Evolutionary conservation across 1,284 basidiomycete species (phyloP).

Genomic region (Laetiporus sulphureus): DNA sequence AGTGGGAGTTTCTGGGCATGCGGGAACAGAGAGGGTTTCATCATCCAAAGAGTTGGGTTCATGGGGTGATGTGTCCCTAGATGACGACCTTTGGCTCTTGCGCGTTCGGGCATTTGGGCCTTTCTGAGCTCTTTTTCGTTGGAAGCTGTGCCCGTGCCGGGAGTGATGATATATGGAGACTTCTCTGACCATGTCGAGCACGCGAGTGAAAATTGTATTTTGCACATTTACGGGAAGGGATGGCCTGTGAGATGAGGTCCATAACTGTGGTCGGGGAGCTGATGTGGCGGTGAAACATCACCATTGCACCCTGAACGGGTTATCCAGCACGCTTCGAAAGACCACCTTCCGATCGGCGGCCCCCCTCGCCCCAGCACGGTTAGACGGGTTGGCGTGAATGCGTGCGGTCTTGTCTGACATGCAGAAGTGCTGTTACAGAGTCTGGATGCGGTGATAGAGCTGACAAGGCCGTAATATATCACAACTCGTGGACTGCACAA

Average conservation of each 20-base stretch:
- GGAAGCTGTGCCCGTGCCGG: conserved; percentile 27
- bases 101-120: neutral
- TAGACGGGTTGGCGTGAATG: conserved; percentile 49
- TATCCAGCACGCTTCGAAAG: conserved; percentile 65
- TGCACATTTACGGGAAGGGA: conserved; percentile 56
- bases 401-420: conserved; percentile 42
- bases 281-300: conserved; percentile 23
- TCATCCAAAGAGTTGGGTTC: no score
- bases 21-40: no score
- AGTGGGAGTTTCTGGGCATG: no score
- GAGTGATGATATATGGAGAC: conserved; percentile 37
- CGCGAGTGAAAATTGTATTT: conserved; percentile 45
- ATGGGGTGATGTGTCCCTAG: neutral
- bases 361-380: conserved; percentile 46
- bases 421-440: neutral
- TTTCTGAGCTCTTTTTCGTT: conserved; percentile 24
- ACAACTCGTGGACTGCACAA: no score
- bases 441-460: neutral
- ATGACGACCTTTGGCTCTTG: neutral
- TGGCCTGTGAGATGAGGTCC: conserved; percentile 43
- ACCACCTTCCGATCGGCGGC: conserved; percentile 42
- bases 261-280: conserved; percentile 1
- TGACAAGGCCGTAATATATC: no score
- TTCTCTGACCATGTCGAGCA: conserved; percentile 43
- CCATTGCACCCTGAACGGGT: conserved; percentile 69